phyloP scores from a whole-genome alignment of 345 rosid genomes.

The Cardamine resedifolia region DNA sequence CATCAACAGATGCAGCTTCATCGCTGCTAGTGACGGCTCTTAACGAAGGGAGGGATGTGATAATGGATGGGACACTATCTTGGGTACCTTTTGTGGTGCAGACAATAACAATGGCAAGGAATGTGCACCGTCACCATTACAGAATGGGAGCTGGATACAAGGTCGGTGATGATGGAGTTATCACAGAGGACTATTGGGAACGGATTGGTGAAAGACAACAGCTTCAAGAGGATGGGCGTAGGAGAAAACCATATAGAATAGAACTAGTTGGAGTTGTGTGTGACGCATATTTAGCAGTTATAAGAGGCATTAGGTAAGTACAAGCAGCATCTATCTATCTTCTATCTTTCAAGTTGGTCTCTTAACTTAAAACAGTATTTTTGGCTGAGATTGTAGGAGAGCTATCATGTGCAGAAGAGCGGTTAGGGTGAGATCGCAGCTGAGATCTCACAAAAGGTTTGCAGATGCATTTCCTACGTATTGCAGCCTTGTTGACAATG shows the following conservation, averaged over 20 bases:
- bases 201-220: constrained; percentile 57
- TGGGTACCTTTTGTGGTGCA: constrained; percentile 91
- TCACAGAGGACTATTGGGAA: constrained; percentile 90
- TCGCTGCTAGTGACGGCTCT: constrained; percentile 89
- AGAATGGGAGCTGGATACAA: constrained; percentile 90
- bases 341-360: background rate
- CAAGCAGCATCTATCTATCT: background rate
- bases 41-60: constrained; percentile 90
- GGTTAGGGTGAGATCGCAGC: constrained; percentile 81
- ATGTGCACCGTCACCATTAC: constrained; percentile 76
- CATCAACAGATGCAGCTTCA: constrained; percentile 94
- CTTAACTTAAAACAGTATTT: background rate
- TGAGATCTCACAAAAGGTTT: constrained; percentile 89
- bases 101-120: constrained; percentile 84
- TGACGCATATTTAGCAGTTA: constrained; percentile 89
- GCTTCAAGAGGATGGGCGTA: constrained; percentile 46
- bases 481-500: constrained; percentile 78
- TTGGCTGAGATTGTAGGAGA: constrained; percentile 59
- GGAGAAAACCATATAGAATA: constrained; percentile 85
- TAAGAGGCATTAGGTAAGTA: constrained; percentile 83
- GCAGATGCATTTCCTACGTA: constrained; percentile 78
- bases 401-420: constrained; percentile 88
- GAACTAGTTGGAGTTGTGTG: constrained; percentile 93
- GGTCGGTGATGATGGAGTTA: constrained; percentile 54
- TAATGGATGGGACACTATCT: constrained; percentile 94